phyloP scores from a whole-genome alignment of 495 filamentous ascomycete species.

The Penicillium salamii region DNA sequence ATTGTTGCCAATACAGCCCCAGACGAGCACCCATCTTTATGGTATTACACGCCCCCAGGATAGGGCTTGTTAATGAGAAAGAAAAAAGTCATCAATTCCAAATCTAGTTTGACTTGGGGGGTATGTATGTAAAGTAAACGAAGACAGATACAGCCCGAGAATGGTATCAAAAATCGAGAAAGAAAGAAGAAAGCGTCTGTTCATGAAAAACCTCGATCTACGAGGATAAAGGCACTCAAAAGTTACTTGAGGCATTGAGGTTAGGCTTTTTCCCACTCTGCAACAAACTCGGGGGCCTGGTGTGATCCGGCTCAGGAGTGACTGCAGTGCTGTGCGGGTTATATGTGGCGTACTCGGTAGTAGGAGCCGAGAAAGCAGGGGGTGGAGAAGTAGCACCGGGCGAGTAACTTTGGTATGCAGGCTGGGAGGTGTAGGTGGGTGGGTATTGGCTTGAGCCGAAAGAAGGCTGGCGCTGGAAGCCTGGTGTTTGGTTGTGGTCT shows the following conservation, averaged over 20 bases:
- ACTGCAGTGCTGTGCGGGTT: conserved; percentile 11
- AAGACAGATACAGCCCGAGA: conserved; percentile 3
- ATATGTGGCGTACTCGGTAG: conserved; percentile 19
- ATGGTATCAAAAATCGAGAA: conserved; percentile 18
- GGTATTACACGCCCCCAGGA: neutral
- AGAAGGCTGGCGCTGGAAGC: conserved; percentile 30
- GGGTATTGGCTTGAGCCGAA: conserved; percentile 29
- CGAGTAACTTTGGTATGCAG: conserved; percentile 24
- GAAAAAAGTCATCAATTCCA: conserved; percentile 4
- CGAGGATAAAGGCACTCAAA: conserved; percentile 16
- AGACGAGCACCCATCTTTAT: neutral
- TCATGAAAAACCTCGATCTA: conserved; percentile 8
- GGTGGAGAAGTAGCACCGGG: conserved; percentile 31
- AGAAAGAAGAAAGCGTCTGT: conserved; percentile 7
- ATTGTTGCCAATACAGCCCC: too few species aligned
- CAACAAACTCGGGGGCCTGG: conserved; percentile 43
- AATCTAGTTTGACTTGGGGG: neutral
- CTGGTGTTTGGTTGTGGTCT: conserved; percentile 1
- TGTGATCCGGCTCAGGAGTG: conserved; percentile 7
- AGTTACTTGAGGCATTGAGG: conserved; percentile 30
- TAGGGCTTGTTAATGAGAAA: neutral
- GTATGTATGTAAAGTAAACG: conserved; percentile 1
- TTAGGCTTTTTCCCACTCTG: conserved; percentile 41
- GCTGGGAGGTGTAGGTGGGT: conserved; percentile 26
- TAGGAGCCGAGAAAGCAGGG: conserved; percentile 29